These are phyloP conservation scores for Wickerhamiella slavikovae DNA, from an alignment of 805 yeast species.

Conservation along the genomic window DNA sequence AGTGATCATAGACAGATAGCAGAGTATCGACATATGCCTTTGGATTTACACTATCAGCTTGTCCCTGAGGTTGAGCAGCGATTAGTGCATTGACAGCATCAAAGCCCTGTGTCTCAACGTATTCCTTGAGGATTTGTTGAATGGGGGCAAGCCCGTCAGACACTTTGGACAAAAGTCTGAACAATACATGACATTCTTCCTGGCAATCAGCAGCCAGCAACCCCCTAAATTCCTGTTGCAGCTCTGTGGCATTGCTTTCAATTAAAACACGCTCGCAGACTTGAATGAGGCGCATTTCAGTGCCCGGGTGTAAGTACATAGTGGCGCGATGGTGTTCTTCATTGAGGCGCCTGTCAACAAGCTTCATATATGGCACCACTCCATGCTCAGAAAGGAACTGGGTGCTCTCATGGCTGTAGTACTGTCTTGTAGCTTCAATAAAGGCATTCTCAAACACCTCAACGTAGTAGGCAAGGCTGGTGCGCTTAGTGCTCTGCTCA, in stretches of 20 bases:
- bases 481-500: slow-evolving; percentile 68
- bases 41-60: slow-evolving; percentile 52
- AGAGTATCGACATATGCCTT: slow-evolving; percentile 62
- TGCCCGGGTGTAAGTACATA: slow-evolving; percentile 66
- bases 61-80: slow-evolving; percentile 15
- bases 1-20: slow-evolving; percentile 47
- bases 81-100: slow-evolving; percentile 38
- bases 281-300: slow-evolving; percentile 56
- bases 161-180: slow-evolving; percentile 52
- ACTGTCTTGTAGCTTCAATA: slow-evolving; percentile 33
- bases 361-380: slow-evolving; percentile 76
- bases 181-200: slow-evolving; percentile 62
- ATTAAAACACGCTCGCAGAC: slow-evolving; percentile 60
- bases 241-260: slow-evolving; percentile 50
- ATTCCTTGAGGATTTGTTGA: slow-evolving; percentile 48
- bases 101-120: slow-evolving; percentile 46
- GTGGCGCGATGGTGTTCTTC: slow-evolving; percentile 70
- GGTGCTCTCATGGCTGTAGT: slow-evolving; percentile 47
- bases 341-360: slow-evolving; percentile 60
- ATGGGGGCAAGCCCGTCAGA: slow-evolving; percentile 62
- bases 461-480: slow-evolving; percentile 63
- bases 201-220: slow-evolving; percentile 53
- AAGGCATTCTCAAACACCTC: slow-evolving; percentile 61
- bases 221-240: slow-evolving; percentile 58
- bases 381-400: slow-evolving; percentile 50